Conservation (phyloP, 2,329 filamentous ascomycete genomes). For the Microdochium bolleyi region DNA sequence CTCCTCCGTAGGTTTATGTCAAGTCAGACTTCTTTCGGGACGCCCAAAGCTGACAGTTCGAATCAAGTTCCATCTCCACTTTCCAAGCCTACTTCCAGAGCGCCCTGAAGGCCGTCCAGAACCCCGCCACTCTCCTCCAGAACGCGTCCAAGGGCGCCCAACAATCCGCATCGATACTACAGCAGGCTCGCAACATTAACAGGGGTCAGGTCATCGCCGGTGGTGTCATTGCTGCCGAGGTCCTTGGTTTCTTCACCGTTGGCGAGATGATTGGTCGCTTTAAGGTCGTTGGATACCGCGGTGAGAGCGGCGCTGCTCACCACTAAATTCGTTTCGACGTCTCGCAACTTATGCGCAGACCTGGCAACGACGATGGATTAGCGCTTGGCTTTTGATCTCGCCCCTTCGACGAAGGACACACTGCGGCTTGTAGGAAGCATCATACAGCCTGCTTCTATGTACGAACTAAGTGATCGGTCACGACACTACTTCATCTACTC, state of each 20-base stretch:
- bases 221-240: slow-evolving; percentile 76
- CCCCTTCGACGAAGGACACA: no score
- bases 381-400: no score
- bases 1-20: slow-evolving; percentile 72
- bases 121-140: slow-evolving; percentile 54
- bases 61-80: slow-evolving; percentile 60
- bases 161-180: slow-evolving; percentile 22
- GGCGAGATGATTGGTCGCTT: slow-evolving; percentile 94
- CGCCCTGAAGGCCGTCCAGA: slow-evolving; percentile 60
- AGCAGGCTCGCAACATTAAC: slow-evolving; percentile 60
- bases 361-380: neutral
- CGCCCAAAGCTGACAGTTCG: slow-evolving; percentile 6
- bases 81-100: slow-evolving; percentile 85
- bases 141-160: slow-evolving; percentile 41
- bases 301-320: slow-evolving; percentile 52
- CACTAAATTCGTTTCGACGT: slow-evolving; percentile 33
- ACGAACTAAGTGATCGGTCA: no score
- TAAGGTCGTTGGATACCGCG: slow-evolving; percentile 91
- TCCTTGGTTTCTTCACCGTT: slow-evolving; percentile 93
- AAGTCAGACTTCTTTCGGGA: neutral
- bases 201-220: slow-evolving; percentile 61
- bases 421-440: no score
- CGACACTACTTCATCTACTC: no score
- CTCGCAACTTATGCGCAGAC: neutral
- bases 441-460: no score